Percentiles rank a stretch among this genome's conserved stretches.
Conservation (phyloP, 1,284 basidiomycete species). For the Neolentinus lepideus region DNA sequence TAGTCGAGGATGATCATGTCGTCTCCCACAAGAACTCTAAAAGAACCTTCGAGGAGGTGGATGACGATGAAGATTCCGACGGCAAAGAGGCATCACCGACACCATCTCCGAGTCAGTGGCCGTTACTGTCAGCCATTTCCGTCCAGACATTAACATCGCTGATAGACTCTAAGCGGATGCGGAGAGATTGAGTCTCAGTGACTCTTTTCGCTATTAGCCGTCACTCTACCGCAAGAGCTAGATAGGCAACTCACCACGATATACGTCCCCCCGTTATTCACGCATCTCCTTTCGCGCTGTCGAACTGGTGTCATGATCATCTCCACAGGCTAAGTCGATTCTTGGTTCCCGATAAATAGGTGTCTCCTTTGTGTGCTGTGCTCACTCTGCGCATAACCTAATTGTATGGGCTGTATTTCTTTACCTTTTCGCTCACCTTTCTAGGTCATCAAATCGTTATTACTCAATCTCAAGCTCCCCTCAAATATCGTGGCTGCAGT, state of each 20-base stretch:
- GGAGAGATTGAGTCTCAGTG: neutral
- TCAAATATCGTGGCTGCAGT: neutral
- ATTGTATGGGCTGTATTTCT: neutral
- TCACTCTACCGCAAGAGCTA: neutral
- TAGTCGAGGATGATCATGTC: constrained; percentile 22
- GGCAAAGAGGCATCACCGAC: constrained; percentile 20
- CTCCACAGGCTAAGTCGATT: neutral
- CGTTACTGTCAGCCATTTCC: neutral
- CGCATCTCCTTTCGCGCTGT: no score
- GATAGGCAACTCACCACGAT: no score
- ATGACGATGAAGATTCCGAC: constrained; percentile 27
- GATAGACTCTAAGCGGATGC: neutral
- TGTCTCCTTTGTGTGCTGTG: neutral
- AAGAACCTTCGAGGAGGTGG: constrained; percentile 41
- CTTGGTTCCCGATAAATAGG: neutral
- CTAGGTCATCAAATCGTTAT: constrained; percentile 28
- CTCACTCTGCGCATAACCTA: neutral
- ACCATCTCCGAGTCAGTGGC: constrained; percentile 39
- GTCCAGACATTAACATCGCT: neutral
- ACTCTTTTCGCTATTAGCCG: neutral
- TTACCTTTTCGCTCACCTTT: constrained; percentile 1
- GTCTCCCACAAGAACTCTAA: constrained; percentile 42
- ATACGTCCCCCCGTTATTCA: no score
- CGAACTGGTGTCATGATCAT: neutral
- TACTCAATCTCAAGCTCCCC: constrained; percentile 21